Conservation (phyloP, 164 flowering plant species). For the Kalanchoe fedtschenkoi region DNA sequence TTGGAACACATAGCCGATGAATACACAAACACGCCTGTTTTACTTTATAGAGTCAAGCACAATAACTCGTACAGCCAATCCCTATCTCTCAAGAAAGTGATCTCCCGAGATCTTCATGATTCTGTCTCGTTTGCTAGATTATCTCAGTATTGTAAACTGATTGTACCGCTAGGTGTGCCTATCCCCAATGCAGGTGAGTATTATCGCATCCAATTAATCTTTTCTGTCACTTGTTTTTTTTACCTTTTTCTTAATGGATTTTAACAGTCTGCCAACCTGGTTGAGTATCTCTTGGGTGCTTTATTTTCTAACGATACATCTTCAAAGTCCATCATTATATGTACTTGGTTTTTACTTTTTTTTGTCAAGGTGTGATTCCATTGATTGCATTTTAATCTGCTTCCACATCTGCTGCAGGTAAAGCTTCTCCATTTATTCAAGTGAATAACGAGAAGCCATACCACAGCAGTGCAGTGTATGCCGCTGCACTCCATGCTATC, state of each 20-base stretch:
- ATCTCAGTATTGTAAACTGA: constrained; percentile 60
- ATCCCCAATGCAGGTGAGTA: constrained; percentile 55
- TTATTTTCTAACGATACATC: too few species aligned
- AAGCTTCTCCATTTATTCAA: constrained; percentile 40
- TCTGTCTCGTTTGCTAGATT: constrained; percentile 70
- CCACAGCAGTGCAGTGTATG: constrained; percentile 84
- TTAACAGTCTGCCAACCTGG: too few species aligned
- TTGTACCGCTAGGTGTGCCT: constrained; percentile 79
- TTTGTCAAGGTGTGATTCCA: too few species aligned
- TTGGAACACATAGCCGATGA: constrained; percentile 85
- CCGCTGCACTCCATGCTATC: constrained; percentile 78
- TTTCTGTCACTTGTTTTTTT: neutral
- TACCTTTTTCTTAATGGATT: too few species aligned
- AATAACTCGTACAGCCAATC: constrained; percentile 28
- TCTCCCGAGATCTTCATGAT: constrained; percentile 60
- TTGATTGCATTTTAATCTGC: neutral
- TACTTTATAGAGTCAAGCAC: constrained; percentile 56
- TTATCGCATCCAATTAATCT: neutral
- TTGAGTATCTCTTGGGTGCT: too few species aligned
- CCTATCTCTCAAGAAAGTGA: constrained; percentile 24
- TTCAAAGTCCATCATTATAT: too few species aligned
- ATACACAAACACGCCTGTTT: constrained; percentile 65
- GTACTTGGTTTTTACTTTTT: neutral
- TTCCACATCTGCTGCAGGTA: constrained; percentile 26
- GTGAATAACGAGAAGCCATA: constrained; percentile 60